Percentiles rank a stretch among this genome's conserved stretches.
These are phyloP conservation scores for Pugionium dolabratum DNA, from an alignment of 345 rosid species.

Conservation along the genomic window DNA sequence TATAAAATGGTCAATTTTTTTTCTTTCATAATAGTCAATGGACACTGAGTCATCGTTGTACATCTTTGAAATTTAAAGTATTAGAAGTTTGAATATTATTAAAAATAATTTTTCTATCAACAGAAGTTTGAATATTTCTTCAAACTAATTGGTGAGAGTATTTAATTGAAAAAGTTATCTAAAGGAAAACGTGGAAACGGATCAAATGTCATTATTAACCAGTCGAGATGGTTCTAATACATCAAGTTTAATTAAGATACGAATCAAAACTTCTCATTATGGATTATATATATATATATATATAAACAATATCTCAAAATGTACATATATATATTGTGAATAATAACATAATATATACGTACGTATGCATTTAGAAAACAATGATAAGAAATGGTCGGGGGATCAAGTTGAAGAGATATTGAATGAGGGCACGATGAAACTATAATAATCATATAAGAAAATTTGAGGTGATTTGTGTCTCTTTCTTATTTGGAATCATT, in stretches of 20 bases:
- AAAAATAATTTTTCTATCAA: too few relatives aligned
- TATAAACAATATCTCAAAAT: neutral
- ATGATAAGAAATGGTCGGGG: constrained; percentile 39
- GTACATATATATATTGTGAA: neutral
- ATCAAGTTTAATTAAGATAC: constrained; percentile 6
- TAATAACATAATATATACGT: neutral
- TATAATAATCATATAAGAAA: constrained; percentile 28
- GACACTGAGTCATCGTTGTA: constrained; percentile 2
- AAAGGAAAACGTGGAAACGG: constrained; percentile 8
- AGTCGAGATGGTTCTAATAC: constrained; percentile 9
- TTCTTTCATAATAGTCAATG: constrained; percentile 11
- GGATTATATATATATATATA: neutral
- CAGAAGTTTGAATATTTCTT: neutral
- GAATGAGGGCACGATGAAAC: constrained; percentile 47
- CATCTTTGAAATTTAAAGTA: constrained; percentile 13
- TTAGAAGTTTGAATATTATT: neutral
- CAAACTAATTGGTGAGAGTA: neutral
- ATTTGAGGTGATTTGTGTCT: constrained; percentile 53
- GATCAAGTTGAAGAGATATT: constrained; percentile 44
- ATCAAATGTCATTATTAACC: constrained; percentile 11
- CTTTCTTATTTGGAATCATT: constrained; percentile 58
- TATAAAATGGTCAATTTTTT: constrained; percentile 7
- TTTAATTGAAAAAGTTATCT: neutral
- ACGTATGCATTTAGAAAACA: constrained; percentile 34
- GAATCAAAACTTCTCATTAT: neutral